Evolutionary conservation across 225 moss, liverwort and hornwort genomes (phyloP).

Genomic region (Polytrichum commune): DNA sequence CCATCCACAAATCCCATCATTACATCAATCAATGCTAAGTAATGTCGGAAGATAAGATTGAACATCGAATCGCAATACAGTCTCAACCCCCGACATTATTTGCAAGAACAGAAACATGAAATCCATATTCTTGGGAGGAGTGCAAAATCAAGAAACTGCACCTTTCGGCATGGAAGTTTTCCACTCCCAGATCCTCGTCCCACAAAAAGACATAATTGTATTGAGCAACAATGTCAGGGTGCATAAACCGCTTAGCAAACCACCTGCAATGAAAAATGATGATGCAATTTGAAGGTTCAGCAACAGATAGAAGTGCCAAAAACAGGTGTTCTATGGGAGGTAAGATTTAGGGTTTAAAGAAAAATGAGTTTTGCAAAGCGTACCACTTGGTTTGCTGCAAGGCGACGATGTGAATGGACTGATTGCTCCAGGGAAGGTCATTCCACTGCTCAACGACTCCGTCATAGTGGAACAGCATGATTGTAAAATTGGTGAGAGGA

Average conservation of each 20-base stretch:
- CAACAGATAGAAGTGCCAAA: too few species aligned
- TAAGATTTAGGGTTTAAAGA: too few species aligned
- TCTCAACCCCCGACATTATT: too few species aligned
- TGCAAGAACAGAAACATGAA: too few species aligned
- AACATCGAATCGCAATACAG: too few species aligned
- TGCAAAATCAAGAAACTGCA: neutral
- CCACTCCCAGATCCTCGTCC: conserved; percentile 53
- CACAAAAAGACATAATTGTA: conserved; percentile 52
- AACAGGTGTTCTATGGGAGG: too few species aligned
- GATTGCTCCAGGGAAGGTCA: conserved; percentile 45
- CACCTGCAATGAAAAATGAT: conserved; percentile 25
- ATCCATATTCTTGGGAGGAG: too few species aligned
- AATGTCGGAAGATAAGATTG: too few species aligned
- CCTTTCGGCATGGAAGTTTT: conserved; percentile 40
- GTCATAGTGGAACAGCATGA: conserved; percentile 54
- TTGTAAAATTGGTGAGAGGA: conserved; percentile 25
- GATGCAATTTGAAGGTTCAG: too few species aligned
- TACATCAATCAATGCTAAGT: too few species aligned
- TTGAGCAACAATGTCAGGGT: conserved; percentile 41
- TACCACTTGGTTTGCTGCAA: conserved; percentile 54
- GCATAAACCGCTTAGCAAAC: conserved; percentile 60
- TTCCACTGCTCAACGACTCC: conserved; percentile 45
- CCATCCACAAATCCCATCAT: neutral
- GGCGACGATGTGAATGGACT: conserved; percentile 38
- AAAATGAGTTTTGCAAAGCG: too few species aligned